Percentiles rank a stretch among this genome's conserved stretches.
These are phyloP conservation scores for Bisporella sp. DNA, from an alignment of 2,329 filamentous ascomycete genomes.

Conservation along the genomic window DNA sequence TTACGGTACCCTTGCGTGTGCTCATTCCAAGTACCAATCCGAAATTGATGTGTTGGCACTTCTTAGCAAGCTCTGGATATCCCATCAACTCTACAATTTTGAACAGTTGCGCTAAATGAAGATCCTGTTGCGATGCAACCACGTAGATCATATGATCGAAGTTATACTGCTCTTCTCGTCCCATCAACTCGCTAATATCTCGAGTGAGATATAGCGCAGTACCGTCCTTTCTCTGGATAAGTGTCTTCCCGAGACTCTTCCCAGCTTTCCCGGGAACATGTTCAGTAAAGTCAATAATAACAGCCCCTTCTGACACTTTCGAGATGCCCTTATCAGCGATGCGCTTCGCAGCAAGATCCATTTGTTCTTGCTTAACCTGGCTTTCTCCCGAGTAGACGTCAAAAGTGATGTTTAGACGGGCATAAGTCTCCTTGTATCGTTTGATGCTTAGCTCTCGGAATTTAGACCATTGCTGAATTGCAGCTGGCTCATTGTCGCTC, in stretches of 20 bases:
- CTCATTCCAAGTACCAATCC: conserved; percentile 66
- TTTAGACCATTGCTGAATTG: conserved; percentile 55
- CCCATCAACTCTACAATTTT: conserved; percentile 70
- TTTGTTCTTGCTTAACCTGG: conserved; percentile 59
- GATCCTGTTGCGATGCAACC: conserved; percentile 63
- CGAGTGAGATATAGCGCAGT: conserved; percentile 73
- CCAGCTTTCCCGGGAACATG: conserved; percentile 58
- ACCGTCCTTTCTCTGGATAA: conserved; percentile 67
- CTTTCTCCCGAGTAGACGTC: conserved; percentile 70
- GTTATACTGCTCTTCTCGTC: conserved; percentile 54
- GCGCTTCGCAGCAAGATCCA: conserved; percentile 55
- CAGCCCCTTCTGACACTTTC: conserved; percentile 64
- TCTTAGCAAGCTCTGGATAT: conserved; percentile 57
- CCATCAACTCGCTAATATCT: conserved; percentile 68
- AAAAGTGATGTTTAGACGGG: conserved; percentile 63
- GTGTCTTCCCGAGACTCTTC: conserved; percentile 62
- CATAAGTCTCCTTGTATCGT: conserved; percentile 61
- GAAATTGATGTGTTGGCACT: conserved; percentile 70
- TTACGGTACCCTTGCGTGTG: conserved; percentile 66
- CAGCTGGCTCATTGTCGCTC: conserved; percentile 57
- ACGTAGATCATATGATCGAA: conserved; percentile 81
- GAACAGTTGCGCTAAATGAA: conserved; percentile 68
- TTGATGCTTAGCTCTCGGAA: conserved; percentile 62
- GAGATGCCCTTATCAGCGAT: conserved; percentile 59
- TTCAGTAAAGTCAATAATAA: conserved; percentile 66